These are phyloP conservation scores for Ophiostoma sp. DNA, from an alignment of 2,329 filamentous ascomycete species.

Conservation along the genomic window DNA sequence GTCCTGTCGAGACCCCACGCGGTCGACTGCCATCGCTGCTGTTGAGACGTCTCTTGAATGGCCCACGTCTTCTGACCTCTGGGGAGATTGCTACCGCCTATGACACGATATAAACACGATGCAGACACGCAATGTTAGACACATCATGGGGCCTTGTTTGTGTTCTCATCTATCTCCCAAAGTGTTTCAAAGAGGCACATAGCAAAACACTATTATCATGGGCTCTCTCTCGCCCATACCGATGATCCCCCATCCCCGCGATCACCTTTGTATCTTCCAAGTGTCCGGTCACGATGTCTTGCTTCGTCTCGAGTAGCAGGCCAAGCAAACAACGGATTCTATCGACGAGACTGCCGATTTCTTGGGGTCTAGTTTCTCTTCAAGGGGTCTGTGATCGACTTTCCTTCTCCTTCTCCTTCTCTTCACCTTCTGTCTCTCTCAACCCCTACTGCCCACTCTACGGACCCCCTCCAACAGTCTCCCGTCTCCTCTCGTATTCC, in stretches of 20 bases:
- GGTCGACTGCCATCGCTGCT: not conserved
- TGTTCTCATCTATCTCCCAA: not conserved
- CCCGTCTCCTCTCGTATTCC: not conserved
- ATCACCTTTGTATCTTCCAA: not conserved
- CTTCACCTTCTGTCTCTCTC: not conserved
- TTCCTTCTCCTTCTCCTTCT: not conserved
- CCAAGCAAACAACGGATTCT: not conserved
- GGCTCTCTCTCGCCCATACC: not conserved
- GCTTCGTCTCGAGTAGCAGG: not conserved
- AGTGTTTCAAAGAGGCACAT: not conserved
- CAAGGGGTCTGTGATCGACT: not conserved
- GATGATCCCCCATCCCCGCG: not conserved
- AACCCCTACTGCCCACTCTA: not conserved
- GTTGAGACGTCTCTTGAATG: not conserved
- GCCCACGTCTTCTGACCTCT: not conserved
- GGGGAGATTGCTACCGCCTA: not conserved
- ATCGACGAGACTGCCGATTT: not conserved
- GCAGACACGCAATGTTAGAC: not conserved
- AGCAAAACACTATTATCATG: not conserved
- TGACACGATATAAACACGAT: not conserved
- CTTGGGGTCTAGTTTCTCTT: not conserved
- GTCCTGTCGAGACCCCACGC: not conserved
- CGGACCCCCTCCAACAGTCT: not conserved
- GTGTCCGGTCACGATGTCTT: not conserved
- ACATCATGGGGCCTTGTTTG: not conserved